Conservation (phyloP, 2,329 filamentous ascomycete species). For the Neopestalotiopsis sp. region DNA sequence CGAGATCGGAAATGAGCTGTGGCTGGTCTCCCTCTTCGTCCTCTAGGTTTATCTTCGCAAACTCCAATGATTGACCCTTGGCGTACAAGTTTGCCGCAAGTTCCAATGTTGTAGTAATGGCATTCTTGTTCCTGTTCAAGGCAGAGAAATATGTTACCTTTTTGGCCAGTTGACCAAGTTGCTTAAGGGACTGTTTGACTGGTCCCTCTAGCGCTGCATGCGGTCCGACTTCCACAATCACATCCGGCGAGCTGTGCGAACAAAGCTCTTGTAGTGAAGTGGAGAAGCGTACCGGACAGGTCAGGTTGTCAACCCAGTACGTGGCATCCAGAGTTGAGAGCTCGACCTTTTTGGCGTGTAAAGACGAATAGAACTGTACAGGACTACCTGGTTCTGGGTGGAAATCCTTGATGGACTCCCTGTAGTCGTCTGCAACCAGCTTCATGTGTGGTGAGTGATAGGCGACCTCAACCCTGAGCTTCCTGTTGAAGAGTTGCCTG, state of each 20-base stretch:
- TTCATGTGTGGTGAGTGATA: slow-evolving; percentile 34
- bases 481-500: slow-evolving; percentile 30
- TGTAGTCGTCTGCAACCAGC: slow-evolving; percentile 31
- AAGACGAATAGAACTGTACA: slow-evolving; percentile 31
- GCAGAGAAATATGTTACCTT: slow-evolving; percentile 36
- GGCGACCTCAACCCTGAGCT: slow-evolving; percentile 30
- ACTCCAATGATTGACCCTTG: slow-evolving; percentile 34
- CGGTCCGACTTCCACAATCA: slow-evolving; percentile 30
- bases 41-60: slow-evolving; percentile 32
- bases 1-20: slow-evolving; percentile 30
- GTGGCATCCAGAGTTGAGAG: slow-evolving; percentile 26
- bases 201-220: slow-evolving; percentile 32
- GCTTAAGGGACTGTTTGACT: slow-evolving; percentile 30
- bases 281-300: slow-evolving; percentile 29
- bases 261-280: slow-evolving; percentile 26
- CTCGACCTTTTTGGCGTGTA: slow-evolving; percentile 26
- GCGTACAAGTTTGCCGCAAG: slow-evolving; percentile 36
- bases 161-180: slow-evolving; percentile 25
- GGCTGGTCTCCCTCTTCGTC: slow-evolving; percentile 20
- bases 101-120: slow-evolving; percentile 29
- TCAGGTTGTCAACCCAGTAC: slow-evolving; percentile 34
- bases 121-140: slow-evolving; percentile 27
- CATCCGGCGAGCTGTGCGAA: slow-evolving; percentile 25
- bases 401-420: slow-evolving; percentile 16
- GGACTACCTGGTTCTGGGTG: not conserved